Conservation (phyloP, 179 eudicot species). For the Carnegiea gigantea region DNA sequence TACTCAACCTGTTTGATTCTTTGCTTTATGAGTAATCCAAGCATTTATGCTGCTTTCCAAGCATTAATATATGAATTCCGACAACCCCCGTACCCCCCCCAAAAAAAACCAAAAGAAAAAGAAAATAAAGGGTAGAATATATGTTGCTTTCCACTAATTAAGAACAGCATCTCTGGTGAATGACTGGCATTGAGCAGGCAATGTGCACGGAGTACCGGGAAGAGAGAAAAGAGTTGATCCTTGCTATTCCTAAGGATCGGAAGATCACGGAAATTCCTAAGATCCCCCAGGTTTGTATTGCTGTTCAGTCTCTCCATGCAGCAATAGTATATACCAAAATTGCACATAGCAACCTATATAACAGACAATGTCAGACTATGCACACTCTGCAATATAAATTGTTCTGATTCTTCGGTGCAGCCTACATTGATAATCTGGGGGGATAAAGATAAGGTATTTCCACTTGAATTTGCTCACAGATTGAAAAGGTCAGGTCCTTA, state of each 20-base stretch:
- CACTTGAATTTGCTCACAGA: conserved; percentile 53
- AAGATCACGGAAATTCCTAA: conserved; percentile 58
- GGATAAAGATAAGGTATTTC: conserved; percentile 59
- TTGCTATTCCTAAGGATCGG: conserved; percentile 47
- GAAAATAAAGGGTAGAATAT: neutral
- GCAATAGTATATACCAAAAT: too few species aligned
- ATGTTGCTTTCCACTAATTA: neutral
- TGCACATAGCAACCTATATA: neutral
- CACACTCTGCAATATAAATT: neutral
- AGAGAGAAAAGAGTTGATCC: conserved; percentile 59
- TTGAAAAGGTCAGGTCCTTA: conserved; percentile 39
- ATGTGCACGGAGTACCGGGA: conserved; percentile 55
- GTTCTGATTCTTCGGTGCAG: conserved; percentile 32
- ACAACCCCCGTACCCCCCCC: neutral
- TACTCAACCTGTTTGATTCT: neutral
- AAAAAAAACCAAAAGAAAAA: too few species aligned
- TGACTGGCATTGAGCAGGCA: conserved; percentile 36
- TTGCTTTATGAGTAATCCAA: neutral
- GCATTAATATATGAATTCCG: too few species aligned
- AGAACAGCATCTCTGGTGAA: neutral
- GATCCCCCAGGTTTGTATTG: conserved; percentile 56
- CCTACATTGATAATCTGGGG: conserved; percentile 68
- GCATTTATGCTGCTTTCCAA: neutral
- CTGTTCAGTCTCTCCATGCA: neutral
- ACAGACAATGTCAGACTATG: neutral